These are phyloP conservation scores for Saccharomycopsis crataegensis DNA, from an alignment of 1,139 yeast species.

Conservation along the genomic window DNA sequence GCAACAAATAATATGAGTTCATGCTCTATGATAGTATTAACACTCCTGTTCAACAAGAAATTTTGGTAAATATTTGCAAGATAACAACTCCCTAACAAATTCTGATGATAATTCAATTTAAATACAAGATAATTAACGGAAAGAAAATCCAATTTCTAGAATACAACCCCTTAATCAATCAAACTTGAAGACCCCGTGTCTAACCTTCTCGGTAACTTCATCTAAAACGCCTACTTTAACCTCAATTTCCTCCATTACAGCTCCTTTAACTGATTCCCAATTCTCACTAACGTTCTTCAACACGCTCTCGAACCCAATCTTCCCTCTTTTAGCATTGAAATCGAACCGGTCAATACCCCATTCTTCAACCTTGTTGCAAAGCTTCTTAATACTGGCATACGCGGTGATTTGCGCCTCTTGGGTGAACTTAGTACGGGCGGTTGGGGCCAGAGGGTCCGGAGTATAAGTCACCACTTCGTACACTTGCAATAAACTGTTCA, in stretches of 20 bases:
- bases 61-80: too few relatives aligned
- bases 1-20: too few relatives aligned
- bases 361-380: constrained; percentile 81
- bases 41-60: too few relatives aligned
- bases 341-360: constrained; percentile 88
- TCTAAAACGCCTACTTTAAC: constrained; percentile 10
- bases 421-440: constrained; percentile 49
- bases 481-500: constrained; percentile 68
- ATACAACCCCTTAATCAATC: neutral
- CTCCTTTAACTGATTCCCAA: constrained; percentile 15
- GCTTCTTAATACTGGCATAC: constrained; percentile 56
- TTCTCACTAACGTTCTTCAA: constrained; percentile 27
- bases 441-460: constrained; percentile 54
- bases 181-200: constrained; percentile 9
- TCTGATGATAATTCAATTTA: too few relatives aligned
- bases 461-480: constrained; percentile 76
- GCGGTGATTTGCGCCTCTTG: constrained; percentile 91
- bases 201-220: constrained; percentile 17
- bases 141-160: too few relatives aligned
- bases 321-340: constrained; percentile 80
- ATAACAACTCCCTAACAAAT: too few relatives aligned
- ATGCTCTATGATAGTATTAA: too few relatives aligned
- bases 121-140: too few relatives aligned
- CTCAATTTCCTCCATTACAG: constrained; percentile 13
- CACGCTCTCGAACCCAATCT: constrained; percentile 76